Conservation (phyloP, 352 stramenopile genomes). For the Phytophthora chlamydospora region DNA sequence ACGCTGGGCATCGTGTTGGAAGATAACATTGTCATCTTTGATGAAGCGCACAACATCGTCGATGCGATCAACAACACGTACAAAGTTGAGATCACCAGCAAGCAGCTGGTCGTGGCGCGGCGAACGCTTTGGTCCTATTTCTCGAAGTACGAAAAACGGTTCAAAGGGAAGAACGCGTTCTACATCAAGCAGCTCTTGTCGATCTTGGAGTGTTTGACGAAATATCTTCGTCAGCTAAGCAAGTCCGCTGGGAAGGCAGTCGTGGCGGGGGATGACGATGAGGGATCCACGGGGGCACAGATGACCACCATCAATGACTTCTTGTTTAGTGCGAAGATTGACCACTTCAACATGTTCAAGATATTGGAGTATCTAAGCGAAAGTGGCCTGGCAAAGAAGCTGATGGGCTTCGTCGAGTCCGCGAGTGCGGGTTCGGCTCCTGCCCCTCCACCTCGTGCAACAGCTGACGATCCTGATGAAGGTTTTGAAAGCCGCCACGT, state of each 20-base stretch:
- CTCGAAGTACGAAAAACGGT: constrained; percentile 87
- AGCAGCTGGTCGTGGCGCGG: constrained; percentile 72
- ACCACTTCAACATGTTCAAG: constrained; percentile 93
- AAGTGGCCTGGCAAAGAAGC: constrained; percentile 84
- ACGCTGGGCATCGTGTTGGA: constrained; percentile 89
- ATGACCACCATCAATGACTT: constrained; percentile 90
- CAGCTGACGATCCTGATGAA: constrained; percentile 38
- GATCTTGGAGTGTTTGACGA: constrained; percentile 75
- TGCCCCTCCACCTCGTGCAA: neutral
- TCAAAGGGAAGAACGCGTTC: constrained; percentile 87
- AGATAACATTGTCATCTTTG: constrained; percentile 95
- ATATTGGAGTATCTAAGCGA: constrained; percentile 82
- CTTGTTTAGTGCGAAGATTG: constrained; percentile 74
- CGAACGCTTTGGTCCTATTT: constrained; percentile 88
- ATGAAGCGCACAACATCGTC: constrained; percentile 99
- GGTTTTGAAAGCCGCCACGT: constrained; percentile 75
- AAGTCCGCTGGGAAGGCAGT: constrained; percentile 29
- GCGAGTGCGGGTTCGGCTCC: constrained; percentile 23
- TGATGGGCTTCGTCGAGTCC: constrained; percentile 79
- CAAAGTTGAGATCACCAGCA: constrained; percentile 77
- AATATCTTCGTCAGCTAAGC: constrained; percentile 70
- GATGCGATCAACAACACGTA: constrained; percentile 95
- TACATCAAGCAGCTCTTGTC: constrained; percentile 91
- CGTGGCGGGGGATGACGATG: constrained; percentile 22
- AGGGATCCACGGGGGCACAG: constrained; percentile 38